Conservation (phyloP, 352 stramenopile genomes). For the Saprolegnia parasitica region DNA sequence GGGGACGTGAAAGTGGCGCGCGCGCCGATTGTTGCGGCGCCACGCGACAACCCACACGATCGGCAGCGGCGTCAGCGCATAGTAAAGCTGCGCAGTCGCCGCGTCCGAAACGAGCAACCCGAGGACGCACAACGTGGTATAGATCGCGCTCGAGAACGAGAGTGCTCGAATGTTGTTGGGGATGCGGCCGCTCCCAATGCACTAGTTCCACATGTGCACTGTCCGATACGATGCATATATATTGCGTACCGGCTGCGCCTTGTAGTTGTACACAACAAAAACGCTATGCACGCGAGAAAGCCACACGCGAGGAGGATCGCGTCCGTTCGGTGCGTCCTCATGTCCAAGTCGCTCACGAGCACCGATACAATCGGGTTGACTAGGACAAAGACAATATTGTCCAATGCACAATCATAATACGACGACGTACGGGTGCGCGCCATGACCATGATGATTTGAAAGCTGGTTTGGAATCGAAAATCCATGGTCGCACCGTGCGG, state of each 20-base stretch:
- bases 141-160: slow-evolving; percentile 25
- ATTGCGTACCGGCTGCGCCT: slow-evolving; percentile 17
- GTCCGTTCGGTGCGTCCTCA: background rate
- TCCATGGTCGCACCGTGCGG: slow-evolving; percentile 25
- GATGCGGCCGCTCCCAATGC: slow-evolving; percentile 28
- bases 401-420: background rate
- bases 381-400: background rate
- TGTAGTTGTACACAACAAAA: slow-evolving; percentile 26
- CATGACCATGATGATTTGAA: slow-evolving; percentile 31
- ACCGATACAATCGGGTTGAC: slow-evolving; percentile 27
- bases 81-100: slow-evolving; percentile 12
- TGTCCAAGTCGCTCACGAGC: slow-evolving; percentile 11
- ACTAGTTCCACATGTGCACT: slow-evolving; percentile 5
- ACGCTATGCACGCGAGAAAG: slow-evolving; percentile 13
- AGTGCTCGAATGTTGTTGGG: slow-evolving; percentile 29
- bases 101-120: background rate
- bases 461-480: slow-evolving; percentile 29
- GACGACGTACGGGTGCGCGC: slow-evolving; percentile 12
- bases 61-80: slow-evolving; percentile 8
- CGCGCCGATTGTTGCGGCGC: slow-evolving; percentile 11
- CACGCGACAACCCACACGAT: slow-evolving; percentile 13
- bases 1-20: slow-evolving; percentile 21
- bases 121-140: slow-evolving; percentile 21
- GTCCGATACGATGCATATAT: background rate
- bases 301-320: slow-evolving; percentile 17